phyloP scores from a whole-genome alignment of 164 flowering plant species.

The Chimonanthus praecox region DNA sequence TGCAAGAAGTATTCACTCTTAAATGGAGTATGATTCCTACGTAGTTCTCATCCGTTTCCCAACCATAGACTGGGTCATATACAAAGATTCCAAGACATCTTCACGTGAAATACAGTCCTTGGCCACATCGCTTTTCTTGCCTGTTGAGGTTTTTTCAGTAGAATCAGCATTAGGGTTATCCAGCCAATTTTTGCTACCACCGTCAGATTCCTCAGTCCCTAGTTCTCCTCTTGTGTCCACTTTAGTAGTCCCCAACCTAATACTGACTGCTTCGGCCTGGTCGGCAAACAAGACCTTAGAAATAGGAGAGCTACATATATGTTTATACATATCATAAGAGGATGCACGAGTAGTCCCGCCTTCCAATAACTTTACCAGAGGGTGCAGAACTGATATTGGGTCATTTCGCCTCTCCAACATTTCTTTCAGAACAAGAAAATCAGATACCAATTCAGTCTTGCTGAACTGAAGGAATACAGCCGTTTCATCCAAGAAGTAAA shows the following conservation, averaged over 20 bases:
- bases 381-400: constrained; percentile 66
- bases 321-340: constrained; percentile 60
- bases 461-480: constrained; percentile 78
- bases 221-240: constrained; percentile 12
- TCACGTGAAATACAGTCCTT: constrained; percentile 12
- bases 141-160: constrained; percentile 3
- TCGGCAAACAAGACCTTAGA: constrained; percentile 62
- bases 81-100: constrained; percentile 27
- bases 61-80: constrained; percentile 4
- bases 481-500: constrained; percentile 65
- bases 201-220: constrained; percentile 3
- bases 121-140: background rate
- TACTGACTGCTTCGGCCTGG: constrained; percentile 65
- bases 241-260: constrained; percentile 30
- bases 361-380: constrained; percentile 57
- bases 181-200: background rate
- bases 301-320: constrained; percentile 63
- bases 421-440: constrained; percentile 59
- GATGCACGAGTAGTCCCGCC: constrained; percentile 63
- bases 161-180: constrained; percentile 2
- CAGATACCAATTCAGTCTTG: constrained; percentile 47
- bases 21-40: background rate
- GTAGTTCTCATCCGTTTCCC: constrained; percentile 7
- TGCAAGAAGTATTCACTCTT: too few relatives aligned
- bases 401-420: constrained; percentile 40